phyloP scores from a whole-genome alignment of 2,329 filamentous ascomycete species.

The Fusarium camptoceras region DNA sequence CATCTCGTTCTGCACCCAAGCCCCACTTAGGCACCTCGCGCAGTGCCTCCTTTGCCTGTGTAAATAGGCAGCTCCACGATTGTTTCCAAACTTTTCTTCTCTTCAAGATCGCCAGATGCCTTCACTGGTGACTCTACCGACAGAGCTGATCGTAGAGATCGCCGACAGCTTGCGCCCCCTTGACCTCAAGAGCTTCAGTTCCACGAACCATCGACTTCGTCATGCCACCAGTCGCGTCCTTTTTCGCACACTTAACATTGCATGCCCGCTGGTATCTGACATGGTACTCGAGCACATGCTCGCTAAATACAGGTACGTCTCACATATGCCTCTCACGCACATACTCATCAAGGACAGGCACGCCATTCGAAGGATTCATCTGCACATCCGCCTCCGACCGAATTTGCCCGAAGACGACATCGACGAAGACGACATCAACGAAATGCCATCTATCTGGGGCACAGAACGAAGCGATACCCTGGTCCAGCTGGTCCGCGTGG shows the following conservation, averaged over 20 bases:
- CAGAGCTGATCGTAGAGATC: background rate
- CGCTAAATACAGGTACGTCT: background rate
- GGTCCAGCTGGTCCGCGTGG: background rate
- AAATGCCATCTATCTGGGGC: background rate
- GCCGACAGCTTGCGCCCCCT: background rate
- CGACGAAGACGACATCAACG: too few relatives aligned
- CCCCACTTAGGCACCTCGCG: background rate
- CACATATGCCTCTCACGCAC: background rate
- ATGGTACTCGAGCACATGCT: background rate
- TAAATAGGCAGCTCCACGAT: background rate
- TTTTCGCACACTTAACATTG: background rate
- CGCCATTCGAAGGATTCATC: background rate
- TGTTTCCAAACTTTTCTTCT: background rate
- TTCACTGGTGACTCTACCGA: background rate
- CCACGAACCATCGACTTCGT: background rate
- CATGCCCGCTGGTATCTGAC: background rate
- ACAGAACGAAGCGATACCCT: background rate
- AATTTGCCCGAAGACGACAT: background rate
- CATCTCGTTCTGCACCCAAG: too few relatives aligned
- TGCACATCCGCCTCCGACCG: background rate
- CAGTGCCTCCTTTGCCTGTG: background rate
- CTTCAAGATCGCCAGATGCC: background rate
- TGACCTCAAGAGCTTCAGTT: background rate
- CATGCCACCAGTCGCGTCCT: background rate
- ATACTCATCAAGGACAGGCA: fast-evolving